A percentile compares a stretch with the other conserved stretches of the same genome.
Conservation (phyloP, 192 early-diverging fungal genomes). For the Chytriomyces sp. region DNA sequence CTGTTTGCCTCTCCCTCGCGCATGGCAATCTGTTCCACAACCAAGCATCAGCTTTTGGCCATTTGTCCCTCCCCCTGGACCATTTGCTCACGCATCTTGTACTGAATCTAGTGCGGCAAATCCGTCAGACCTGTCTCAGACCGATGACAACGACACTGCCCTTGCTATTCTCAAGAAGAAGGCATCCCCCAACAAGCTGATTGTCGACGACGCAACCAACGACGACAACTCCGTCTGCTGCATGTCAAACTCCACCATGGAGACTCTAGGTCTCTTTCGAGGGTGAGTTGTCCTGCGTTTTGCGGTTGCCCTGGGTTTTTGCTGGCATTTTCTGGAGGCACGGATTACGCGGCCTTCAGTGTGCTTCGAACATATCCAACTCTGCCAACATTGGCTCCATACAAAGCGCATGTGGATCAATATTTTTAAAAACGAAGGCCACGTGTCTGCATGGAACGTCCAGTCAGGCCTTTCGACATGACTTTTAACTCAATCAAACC, state of each 20-base stretch:
- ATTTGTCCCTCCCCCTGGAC: background rate
- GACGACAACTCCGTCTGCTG: constrained; percentile 97
- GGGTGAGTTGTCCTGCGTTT: constrained; percentile 47
- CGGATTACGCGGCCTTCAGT: too few species aligned
- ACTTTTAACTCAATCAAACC: background rate
- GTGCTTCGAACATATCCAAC: too few species aligned
- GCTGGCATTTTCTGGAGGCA: background rate
- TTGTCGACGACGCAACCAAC: constrained; percentile 95
- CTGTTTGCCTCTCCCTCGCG: background rate
- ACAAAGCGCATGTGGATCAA: too few species aligned
- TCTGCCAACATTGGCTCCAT: too few species aligned
- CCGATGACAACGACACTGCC: constrained; percentile 77
- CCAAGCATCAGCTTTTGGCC: background rate
- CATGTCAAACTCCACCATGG: constrained; percentile 90
- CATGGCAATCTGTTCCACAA: background rate
- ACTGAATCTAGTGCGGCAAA: constrained; percentile 47
- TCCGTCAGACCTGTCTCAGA: constrained; percentile 42
- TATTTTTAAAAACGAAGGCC: too few species aligned
- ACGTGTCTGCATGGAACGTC: too few species aligned
- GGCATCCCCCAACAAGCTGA: constrained; percentile 95
- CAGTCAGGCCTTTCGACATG: background rate
- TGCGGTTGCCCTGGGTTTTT: background rate
- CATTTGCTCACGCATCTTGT: too few species aligned
- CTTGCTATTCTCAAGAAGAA: constrained; percentile 96
- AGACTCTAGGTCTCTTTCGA: constrained; percentile 87